Conservation (phyloP, 1,284 basidiomycete species). For the Porogramme epimiltina region DNA sequence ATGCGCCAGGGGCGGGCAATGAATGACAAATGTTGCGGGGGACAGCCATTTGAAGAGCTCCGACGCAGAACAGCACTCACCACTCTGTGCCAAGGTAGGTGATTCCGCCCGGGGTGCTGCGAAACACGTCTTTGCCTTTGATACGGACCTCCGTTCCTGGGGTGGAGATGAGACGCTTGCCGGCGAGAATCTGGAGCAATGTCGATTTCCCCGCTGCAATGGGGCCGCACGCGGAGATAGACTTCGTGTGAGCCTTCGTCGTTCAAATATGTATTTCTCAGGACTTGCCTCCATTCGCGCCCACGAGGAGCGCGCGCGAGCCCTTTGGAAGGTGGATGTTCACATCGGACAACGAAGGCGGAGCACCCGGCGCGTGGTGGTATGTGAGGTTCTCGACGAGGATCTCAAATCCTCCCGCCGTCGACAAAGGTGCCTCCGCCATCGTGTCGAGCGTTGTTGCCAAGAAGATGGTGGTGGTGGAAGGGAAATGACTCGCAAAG, state of each 20-base stretch:
- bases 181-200: conserved; percentile 90
- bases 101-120: conserved; percentile 70
- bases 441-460: neutral
- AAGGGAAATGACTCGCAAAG: too few relatives aligned
- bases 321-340: conserved; percentile 69
- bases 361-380: conserved; percentile 44
- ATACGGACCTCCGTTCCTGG: conserved; percentile 69
- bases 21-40: too few relatives aligned
- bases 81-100: conserved; percentile 94
- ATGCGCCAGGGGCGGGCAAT: too few relatives aligned
- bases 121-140: conserved; percentile 85
- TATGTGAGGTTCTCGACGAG: conserved; percentile 66
- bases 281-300: conserved; percentile 85
- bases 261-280: neutral
- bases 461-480: neutral
- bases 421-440: neutral
- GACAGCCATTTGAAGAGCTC: neutral
- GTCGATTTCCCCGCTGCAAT: conserved; percentile 94
- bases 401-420: conserved; percentile 37
- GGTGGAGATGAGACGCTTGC: conserved; percentile 78
- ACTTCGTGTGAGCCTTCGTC: neutral
- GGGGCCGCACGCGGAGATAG: neutral
- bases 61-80: conserved; percentile 53
- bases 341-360: conserved; percentile 65
- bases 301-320: conserved; percentile 82